Evolutionary conservation across 2,329 filamentous ascomycete species (phyloP).

Genomic region (Cercospora nicotianae): DNA sequence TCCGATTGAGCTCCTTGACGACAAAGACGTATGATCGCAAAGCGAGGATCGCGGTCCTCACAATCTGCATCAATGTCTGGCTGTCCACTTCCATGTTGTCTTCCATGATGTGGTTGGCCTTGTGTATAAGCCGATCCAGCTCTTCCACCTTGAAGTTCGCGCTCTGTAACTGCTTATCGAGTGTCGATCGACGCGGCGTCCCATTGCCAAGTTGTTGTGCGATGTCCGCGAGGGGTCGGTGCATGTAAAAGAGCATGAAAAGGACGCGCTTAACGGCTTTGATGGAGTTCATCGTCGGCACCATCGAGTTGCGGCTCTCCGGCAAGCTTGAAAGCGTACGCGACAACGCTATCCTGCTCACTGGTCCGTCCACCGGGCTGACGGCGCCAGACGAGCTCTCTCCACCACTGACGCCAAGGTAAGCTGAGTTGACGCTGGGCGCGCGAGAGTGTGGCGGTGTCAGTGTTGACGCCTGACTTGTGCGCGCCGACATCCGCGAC

Average conservation of each 20-base stretch:
- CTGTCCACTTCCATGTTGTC: constrained; percentile 49
- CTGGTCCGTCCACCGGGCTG: constrained; percentile 36
- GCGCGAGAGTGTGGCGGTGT: constrained; percentile 37
- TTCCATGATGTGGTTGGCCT: constrained; percentile 48
- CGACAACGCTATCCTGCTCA: constrained; percentile 25
- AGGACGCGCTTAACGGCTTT: constrained; percentile 34
- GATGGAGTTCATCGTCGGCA: constrained; percentile 28
- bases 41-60: constrained; percentile 49
- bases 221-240: constrained; percentile 32
- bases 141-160: constrained; percentile 58
- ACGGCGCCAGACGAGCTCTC: constrained; percentile 37
- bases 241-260: constrained; percentile 34
- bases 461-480: constrained; percentile 55
- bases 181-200: constrained; percentile 47
- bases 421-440: constrained; percentile 35
- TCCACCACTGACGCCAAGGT: constrained; percentile 31
- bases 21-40: constrained; percentile 54
- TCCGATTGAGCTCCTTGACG: constrained; percentile 51
- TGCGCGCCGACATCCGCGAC: constrained; percentile 25
- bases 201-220: constrained; percentile 48
- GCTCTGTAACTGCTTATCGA: constrained; percentile 58
- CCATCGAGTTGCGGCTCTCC: constrained; percentile 31
- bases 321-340: constrained; percentile 32
- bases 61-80: constrained; percentile 44
- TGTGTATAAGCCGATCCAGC: constrained; percentile 51